Evolutionary conservation across 768 basidiomycete genomes (phyloP).

Genomic region (Mycena indigotica): DNA sequence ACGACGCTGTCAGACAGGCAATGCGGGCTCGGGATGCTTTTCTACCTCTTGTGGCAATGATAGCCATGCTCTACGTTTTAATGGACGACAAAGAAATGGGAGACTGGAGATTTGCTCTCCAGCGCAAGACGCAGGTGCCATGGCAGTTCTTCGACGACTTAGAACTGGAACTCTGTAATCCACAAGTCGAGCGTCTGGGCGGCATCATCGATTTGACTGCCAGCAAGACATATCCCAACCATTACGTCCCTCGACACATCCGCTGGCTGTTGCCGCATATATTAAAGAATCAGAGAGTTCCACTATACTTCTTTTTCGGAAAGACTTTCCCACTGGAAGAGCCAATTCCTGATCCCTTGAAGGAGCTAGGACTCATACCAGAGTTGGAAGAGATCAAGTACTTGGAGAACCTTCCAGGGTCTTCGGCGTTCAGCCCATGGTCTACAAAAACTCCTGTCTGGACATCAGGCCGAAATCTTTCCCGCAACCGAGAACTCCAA

Average conservation of each 20-base stretch:
- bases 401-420: slow-evolving; percentile 3
- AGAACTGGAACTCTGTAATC: slow-evolving; percentile 12
- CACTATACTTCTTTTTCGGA: slow-evolving; percentile 19
- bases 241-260: slow-evolving; percentile 11
- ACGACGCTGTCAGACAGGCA: background rate
- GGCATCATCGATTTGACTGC: slow-evolving; percentile 18
- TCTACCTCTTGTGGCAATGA: background rate
- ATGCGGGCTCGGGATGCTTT: background rate
- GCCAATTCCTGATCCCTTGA: slow-evolving; percentile 11
- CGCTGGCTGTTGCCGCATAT: slow-evolving; percentile 15
- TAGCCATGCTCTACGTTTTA: background rate
- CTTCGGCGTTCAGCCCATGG: slow-evolving; percentile 15
- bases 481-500: too few species aligned
- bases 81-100: background rate
- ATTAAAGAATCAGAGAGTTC: slow-evolving; percentile 12
- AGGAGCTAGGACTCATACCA: slow-evolving; percentile 4
- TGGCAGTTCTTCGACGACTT: background rate
- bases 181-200: slow-evolving; percentile 14
- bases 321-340: slow-evolving; percentile 7
- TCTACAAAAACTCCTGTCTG: background rate
- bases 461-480: background rate
- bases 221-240: slow-evolving; percentile 9
- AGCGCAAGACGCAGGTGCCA: background rate
- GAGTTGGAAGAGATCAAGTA: background rate
- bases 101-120: background rate